Evolutionary conservation across 306 rosid species (phyloP).

Genomic region (Pyrus pyrifolia): DNA sequence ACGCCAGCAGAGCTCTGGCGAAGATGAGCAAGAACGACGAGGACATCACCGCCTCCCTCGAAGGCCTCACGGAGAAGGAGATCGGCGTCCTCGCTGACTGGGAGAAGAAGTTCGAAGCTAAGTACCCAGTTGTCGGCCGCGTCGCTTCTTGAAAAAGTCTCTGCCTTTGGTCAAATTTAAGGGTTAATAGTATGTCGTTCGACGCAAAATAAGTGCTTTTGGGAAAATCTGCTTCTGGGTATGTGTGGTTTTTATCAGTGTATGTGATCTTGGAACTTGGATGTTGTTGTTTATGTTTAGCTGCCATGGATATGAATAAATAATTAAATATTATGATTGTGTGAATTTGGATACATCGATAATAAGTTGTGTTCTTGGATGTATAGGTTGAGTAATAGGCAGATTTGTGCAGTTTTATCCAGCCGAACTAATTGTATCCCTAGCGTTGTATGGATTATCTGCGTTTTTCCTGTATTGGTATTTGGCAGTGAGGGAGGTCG

Average conservation of each 20-base stretch:
- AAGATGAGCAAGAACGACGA: constrained; percentile 92
- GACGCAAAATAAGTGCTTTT: neutral
- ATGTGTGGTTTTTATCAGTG: neutral
- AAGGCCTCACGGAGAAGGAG: constrained; percentile 92
- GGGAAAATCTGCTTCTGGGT: constrained; percentile 1
- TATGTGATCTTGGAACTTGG: constrained; percentile 1
- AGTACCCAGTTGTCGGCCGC: constrained; percentile 80
- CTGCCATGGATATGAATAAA: neutral
- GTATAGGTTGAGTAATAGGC: neutral
- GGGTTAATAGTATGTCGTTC: neutral
- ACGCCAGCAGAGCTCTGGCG: constrained; percentile 92
- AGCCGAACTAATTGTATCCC: too few relatives aligned
- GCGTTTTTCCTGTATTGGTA: neutral
- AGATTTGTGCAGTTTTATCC: neutral
- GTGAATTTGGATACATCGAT: neutral
- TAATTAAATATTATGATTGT: neutral
- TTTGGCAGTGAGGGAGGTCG: neutral
- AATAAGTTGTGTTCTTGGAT: neutral
- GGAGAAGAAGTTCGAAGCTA: constrained; percentile 92
- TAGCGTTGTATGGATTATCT: neutral
- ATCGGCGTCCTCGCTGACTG: constrained; percentile 87
- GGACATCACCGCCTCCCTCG: constrained; percentile 55
- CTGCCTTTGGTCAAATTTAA: neutral
- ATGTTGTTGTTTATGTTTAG: neutral
- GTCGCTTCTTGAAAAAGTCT: constrained; percentile 29